Percentiles rank a stretch among this genome's conserved stretches.
These are phyloP conservation scores for Silene vulgaris DNA, from an alignment of 179 eudicot genomes.

Conservation along the genomic window DNA sequence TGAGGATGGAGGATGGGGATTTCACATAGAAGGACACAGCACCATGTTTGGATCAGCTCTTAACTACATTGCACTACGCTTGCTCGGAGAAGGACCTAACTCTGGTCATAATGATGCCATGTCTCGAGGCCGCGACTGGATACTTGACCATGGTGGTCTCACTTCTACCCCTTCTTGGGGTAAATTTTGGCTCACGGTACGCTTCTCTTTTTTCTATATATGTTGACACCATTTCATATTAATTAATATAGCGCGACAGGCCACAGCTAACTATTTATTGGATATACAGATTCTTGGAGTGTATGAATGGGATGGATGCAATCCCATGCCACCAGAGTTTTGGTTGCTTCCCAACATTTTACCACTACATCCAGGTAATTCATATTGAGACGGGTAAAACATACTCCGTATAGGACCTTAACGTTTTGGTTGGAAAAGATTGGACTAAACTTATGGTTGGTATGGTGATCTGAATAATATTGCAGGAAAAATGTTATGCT, in stretches of 20 bases:
- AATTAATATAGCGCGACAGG: no score
- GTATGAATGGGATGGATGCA: conserved; percentile 78
- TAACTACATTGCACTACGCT: conserved; percentile 49
- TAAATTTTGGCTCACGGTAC: conserved; percentile 59
- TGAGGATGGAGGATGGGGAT: conserved; percentile 81
- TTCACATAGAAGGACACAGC: conserved; percentile 66
- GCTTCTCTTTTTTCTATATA: neutral
- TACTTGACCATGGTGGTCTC: conserved; percentile 62
- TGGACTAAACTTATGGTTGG: neutral
- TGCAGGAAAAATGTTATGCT: conserved; percentile 55
- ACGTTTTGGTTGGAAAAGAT: no score
- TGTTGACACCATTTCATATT: no score
- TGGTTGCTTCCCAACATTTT: conserved; percentile 56
- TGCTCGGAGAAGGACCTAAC: conserved; percentile 56
- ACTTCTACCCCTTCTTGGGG: conserved; percentile 69
- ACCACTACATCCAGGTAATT: conserved; percentile 67
- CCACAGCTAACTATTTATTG: neutral
- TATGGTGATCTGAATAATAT: neutral
- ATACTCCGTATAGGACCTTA: no score
- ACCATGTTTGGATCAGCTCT: conserved; percentile 50
- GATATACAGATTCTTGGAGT: conserved; percentile 54
- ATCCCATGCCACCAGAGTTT: conserved; percentile 82
- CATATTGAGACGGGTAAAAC: no score
- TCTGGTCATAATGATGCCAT: conserved; percentile 34
- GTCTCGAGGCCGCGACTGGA: conserved; percentile 51